A percentile compares a stretch with the other conserved stretches of the same genome.
These are phyloP conservation scores for Fragaria nilgerrensis DNA, from an alignment of 306 rosid species.

Conservation along the genomic window DNA sequence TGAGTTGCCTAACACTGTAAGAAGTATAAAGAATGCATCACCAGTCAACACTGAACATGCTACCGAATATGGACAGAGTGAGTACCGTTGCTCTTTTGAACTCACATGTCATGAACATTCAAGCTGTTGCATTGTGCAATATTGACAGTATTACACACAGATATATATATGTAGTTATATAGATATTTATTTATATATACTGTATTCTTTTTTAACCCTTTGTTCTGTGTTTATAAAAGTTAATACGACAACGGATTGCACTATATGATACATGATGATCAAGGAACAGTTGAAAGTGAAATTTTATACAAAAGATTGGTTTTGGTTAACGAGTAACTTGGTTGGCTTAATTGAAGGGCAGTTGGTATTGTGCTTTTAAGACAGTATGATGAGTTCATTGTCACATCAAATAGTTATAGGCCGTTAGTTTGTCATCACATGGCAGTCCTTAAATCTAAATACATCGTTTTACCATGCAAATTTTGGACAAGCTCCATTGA, in stretches of 20 bases:
- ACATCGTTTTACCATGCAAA: too few relatives aligned
- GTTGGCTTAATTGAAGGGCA: not conserved
- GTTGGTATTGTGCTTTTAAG: not conserved
- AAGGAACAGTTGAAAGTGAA: not conserved
- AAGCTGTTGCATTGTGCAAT: not conserved
- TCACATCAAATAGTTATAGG: not conserved
- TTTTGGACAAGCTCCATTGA: too few relatives aligned
- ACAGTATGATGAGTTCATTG: not conserved
- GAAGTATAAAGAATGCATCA: conserved; percentile 30
- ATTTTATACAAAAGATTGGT: not conserved
- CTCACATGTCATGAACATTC: not conserved
- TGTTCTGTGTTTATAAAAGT: not conserved
- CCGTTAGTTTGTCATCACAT: not conserved
- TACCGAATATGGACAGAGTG: conserved; percentile 40
- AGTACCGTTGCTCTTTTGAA: conserved; percentile 24
- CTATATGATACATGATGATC: not conserved
- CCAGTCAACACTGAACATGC: conserved; percentile 22
- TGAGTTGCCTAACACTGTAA: conserved; percentile 37
- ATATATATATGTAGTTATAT: too few relatives aligned
- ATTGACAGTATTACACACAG: too few relatives aligned
- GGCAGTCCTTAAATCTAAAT: too few relatives aligned
- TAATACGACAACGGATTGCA: not conserved
- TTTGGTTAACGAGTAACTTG: not conserved
- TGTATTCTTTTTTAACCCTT: not conserved
- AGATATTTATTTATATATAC: not conserved